Evolutionary conservation across 2,329 filamentous ascomycete species (phyloP).

Genomic region (Aspergillus amoenus): DNA sequence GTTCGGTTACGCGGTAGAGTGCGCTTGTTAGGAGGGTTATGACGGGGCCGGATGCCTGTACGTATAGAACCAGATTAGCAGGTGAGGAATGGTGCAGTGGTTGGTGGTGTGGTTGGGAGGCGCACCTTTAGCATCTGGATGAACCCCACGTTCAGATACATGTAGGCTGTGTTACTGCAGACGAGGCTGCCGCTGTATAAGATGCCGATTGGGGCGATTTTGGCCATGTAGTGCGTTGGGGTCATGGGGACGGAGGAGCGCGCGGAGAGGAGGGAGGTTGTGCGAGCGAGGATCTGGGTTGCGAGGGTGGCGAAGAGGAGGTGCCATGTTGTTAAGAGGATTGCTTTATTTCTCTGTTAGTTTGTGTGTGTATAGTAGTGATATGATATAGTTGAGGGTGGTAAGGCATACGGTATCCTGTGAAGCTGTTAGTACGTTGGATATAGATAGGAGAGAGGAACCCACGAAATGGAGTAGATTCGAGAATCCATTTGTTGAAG

Average conservation of each 20-base stretch:
- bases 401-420: conserved; percentile 18
- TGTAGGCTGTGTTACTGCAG: conserved; percentile 89
- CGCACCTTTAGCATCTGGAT: conserved; percentile 96
- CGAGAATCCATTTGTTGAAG: conserved; percentile 97
- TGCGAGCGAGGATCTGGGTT: conserved; percentile 86
- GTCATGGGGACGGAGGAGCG: conserved; percentile 95
- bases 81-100: too few relatives aligned
- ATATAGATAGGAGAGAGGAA: background rate
- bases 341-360: conserved; percentile 29
- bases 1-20: conserved; percentile 74
- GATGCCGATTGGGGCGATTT: conserved; percentile 88
- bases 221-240: conserved; percentile 79
- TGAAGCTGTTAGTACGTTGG: background rate
- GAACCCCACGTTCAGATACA: conserved; percentile 90
- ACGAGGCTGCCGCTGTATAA: conserved; percentile 95
- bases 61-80: too few relatives aligned
- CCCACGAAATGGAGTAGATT: conserved; percentile 77
- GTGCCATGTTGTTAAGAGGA: conserved; percentile 88
- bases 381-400: background rate
- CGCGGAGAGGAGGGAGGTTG: conserved; percentile 81
- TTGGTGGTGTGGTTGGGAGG: background rate
- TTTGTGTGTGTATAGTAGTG: background rate
- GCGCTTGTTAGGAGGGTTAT: conserved; percentile 84
- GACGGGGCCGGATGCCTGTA: conserved; percentile 88
- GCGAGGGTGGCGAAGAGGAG: conserved; percentile 83